Evolutionary conservation across 306 rosid genomes (phyloP).

Genomic region (Albizia julibrissin): DNA sequence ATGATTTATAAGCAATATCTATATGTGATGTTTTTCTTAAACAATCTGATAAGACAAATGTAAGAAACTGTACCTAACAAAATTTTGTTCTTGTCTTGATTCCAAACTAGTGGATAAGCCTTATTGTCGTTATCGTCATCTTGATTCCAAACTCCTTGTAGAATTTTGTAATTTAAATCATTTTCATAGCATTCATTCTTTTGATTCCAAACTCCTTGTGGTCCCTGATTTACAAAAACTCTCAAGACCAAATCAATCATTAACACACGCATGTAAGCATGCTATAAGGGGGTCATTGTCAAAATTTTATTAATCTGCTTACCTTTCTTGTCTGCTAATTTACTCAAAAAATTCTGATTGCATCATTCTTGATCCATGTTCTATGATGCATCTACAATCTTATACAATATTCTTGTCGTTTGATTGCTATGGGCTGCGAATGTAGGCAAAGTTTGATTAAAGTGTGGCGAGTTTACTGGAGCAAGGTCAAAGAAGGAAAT

Average conservation of each 20-base stretch:
- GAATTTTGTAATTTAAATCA: too few species aligned
- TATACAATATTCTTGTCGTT: slow-evolving; percentile 5
- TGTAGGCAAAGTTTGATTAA: slow-evolving; percentile 65
- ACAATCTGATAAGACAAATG: too few species aligned
- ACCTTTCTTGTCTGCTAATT: background rate
- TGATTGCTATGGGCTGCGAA: slow-evolving; percentile 4
- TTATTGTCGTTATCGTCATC: too few species aligned
- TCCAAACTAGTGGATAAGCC: too few species aligned
- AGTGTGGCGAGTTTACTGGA: slow-evolving; percentile 53
- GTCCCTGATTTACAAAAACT: background rate
- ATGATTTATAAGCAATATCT: too few species aligned
- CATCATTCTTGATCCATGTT: background rate
- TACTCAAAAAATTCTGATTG: background rate
- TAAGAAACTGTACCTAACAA: too few species aligned
- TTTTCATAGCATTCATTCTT: too few species aligned
- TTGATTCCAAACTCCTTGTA: too few species aligned
- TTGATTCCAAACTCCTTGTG: background rate
- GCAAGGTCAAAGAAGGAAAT: slow-evolving; percentile 43
- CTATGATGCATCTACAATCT: slow-evolving; percentile 22
- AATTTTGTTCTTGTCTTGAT: too few species aligned
- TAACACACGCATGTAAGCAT: background rate
- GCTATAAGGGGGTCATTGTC: background rate
- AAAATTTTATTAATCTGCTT: background rate
- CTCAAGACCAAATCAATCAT: background rate
- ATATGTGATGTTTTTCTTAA: too few species aligned